Base-by-base conservation (phyloP, 441 rosid genomes). In the Sinapis alba region DNA sequence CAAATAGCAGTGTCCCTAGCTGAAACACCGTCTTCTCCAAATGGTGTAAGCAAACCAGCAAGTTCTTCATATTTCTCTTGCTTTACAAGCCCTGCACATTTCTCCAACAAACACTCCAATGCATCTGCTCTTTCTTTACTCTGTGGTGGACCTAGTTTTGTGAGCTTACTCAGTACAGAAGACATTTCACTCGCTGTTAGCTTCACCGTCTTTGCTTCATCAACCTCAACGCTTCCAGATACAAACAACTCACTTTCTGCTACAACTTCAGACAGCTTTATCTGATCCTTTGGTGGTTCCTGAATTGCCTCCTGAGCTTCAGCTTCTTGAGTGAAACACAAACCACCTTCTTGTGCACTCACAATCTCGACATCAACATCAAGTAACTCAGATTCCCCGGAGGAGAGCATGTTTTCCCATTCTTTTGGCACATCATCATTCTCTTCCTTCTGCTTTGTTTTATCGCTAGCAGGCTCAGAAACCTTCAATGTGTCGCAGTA, bases 1-100 rank as follows among this genome's bases (percentile, higher is more conserved):
- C 95, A 95, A 70, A 95, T 95, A 36, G 99, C 99, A 20, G 99
- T 95, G 80, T 95, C 99, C 72, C 98, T 91, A 0, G 99, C 94
- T 1, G 99, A 95, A 5, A 91, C 97, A n/a, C 80, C 79, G 74
- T 95, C 99, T 79, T 89, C 98, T 3, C 98, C 98, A 26, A 95
- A 95, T 24, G 99, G 98, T 67, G 86, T 86, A 30, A 93, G 87
- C 72, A 95, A 89, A 51, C 98, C 97, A 8, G 92, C 73, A 54
- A 95, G 97, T 68, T 95, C 99, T n/a, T 93, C 90, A 10, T 85
- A 76, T 72, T 89, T 93, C 50, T 93, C 97, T 68, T 93, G 94
- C 84, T 87, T 91, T 54, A 95, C 94, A 38, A 95, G 84, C 81
- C 86, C 75, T 6, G 98, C 99, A 54, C 99, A 93, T 32, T 91